Base-by-base conservation (phyloP, 805 yeast species). In the Candida arabinofermentans region DNA sequence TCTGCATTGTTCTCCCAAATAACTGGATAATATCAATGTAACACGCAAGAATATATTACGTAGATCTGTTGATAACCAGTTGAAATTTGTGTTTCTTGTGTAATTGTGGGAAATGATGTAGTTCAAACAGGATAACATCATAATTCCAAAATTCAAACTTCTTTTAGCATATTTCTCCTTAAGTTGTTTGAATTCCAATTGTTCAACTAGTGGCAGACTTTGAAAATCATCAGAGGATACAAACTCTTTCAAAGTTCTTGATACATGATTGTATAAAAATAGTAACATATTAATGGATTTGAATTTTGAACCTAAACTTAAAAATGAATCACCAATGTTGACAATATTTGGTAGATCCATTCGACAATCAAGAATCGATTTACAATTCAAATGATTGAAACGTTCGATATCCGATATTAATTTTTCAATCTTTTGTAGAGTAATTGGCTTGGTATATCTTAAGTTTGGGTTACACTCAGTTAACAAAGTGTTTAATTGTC, bases 1-100 rank as follows among this genome's bases (percentile, higher is more conserved):
- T 17, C 17, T 24, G 10, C 32, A 31, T 23, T 33, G 27, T 21
- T 49, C 45, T 8, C 50, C 46, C 12, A 57, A 19, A 24, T 41
- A 47, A 10, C 47, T 44, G 17, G 49, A 41, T 7, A 55, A 29
- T 9, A 48, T 41, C 24, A 37, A 39, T 8, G 47, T 39, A 6
- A 48, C 43, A 17, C 54, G 47, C 27, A 39, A 42, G 40, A 59
- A 47, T 12, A 56, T 40, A 34, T 48, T 49, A 13, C 59, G 39
- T 17, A 59, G 35, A 40, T 57, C 62, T 3, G 55, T 42, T 3
- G 58, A 44, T 9, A 56, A 34, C 49, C 53, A 50, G 41, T 33
- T 36, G 34, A 42, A 40, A 18, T 40, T 35, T 24, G 41, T 27
- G 22, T 37, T 18, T 26, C 41, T 40, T 26, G 36, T 17, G 29